Evolutionary conservation across 352 stramenopile genomes (phyloP).

Genomic region (Halophytophthora polymorphica): DNA sequence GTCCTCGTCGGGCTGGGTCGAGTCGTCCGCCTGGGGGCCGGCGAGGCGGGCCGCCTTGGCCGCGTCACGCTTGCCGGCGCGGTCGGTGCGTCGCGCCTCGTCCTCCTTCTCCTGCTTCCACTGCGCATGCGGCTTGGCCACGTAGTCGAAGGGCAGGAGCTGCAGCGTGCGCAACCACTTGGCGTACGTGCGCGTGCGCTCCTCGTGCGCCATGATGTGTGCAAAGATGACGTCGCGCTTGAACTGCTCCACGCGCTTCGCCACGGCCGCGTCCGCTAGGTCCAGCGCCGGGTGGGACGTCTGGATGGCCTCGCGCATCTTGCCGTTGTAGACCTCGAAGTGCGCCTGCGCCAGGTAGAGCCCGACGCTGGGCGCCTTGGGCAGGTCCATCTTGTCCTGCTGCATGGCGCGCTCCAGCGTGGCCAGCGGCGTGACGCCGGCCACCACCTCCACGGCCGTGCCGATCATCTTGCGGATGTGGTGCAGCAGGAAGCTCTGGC

Average conservation of each 20-base stretch:
- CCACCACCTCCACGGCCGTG: constrained; percentile 70
- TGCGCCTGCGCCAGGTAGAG: constrained; percentile 83
- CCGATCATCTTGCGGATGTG: constrained; percentile 99
- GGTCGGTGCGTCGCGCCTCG: constrained; percentile 32
- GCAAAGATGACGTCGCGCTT: constrained; percentile 77
- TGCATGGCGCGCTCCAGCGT: constrained; percentile 62
- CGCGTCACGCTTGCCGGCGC: constrained; percentile 37
- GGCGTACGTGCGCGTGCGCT: constrained; percentile 69
- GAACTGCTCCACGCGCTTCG: constrained; percentile 62
- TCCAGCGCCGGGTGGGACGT: constrained; percentile 64
- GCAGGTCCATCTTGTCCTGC: constrained; percentile 84
- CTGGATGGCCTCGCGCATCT: constrained; percentile 66
- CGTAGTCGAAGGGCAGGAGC: constrained; percentile 68
- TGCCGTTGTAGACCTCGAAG: constrained; percentile 86
- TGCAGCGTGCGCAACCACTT: constrained; percentile 79
- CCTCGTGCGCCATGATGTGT: constrained; percentile 84
- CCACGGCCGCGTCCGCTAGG: constrained; percentile 52
- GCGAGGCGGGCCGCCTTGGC: constrained; percentile 26
- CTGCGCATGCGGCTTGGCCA: constrained; percentile 44
- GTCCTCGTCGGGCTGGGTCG: no score
- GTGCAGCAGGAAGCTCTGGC: constrained; percentile 97
- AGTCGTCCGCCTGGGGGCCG: no score
- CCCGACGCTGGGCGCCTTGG: constrained; percentile 83
- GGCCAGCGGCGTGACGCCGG: constrained; percentile 40
- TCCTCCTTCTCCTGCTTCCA: constrained; percentile 84